phyloP scores from a whole-genome alignment of 768 basidiomycete genomes.

The Pholiota conissans region DNA sequence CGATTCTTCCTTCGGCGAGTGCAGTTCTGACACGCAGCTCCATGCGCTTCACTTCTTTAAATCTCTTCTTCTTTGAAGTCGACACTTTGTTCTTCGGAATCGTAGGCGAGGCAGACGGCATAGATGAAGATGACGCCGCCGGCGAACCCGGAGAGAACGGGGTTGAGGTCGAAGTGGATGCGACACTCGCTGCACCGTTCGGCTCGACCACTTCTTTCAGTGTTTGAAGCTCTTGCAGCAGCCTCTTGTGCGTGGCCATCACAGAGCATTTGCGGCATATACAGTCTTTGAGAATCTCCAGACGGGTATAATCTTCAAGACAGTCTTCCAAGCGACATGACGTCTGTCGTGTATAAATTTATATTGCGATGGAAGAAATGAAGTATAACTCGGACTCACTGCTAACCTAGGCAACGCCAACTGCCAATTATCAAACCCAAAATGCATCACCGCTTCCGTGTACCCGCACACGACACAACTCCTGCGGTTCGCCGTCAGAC shows the following conservation, averaged over 20 bases:
- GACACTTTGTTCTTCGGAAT: conserved; percentile 51
- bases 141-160: neutral
- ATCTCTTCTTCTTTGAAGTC: conserved; percentile 71
- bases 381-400: conserved; percentile 40
- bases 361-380: neutral
- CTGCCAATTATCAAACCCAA: conserved; percentile 84
- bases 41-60: conserved; percentile 69
- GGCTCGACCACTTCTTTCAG: conserved; percentile 45
- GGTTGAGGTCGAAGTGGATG: conserved; percentile 1
- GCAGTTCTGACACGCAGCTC: conserved; percentile 60
- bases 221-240: conserved; percentile 61
- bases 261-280: conserved; percentile 92
- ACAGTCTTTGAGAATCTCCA: conserved; percentile 89
- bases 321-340: conserved; percentile 78
- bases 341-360: conserved; percentile 36
- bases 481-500: conserved; percentile 85
- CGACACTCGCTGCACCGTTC: neutral
- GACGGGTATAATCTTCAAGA: conserved; percentile 83
- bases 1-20: conserved; percentile 73
- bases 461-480: conserved; percentile 91
- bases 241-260: conserved; percentile 66
- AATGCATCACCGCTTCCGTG: conserved; percentile 93
- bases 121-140: conserved; percentile 12
- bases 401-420: conserved; percentile 66
- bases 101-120: conserved; percentile 16